Evolutionary conservation across 495 filamentous ascomycete species (phyloP).

Genomic region (Aspergillus campestris): DNA sequence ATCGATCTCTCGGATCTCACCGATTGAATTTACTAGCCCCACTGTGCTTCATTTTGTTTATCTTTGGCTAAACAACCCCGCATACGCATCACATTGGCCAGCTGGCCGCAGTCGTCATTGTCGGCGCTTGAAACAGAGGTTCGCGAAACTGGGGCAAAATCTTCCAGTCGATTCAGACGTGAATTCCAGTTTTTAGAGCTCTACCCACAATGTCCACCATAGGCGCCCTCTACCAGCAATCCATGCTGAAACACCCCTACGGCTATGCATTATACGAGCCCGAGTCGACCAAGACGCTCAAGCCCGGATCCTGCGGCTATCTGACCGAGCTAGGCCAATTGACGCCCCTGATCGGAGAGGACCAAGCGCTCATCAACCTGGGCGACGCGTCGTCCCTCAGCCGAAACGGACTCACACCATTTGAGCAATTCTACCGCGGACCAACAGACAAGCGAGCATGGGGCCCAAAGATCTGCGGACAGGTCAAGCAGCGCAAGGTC

Average conservation of each 20-base stretch:
- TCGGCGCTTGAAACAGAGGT: too few species aligned
- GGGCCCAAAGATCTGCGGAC: conserved; percentile 1
- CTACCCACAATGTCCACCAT: neutral
- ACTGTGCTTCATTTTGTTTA: too few species aligned
- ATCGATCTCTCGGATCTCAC: too few species aligned
- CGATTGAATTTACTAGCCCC: too few species aligned
- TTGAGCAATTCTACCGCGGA: neutral
- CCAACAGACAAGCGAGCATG: neutral
- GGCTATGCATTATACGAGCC: conserved; percentile 3
- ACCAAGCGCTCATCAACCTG: neutral
- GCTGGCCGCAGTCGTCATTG: too few species aligned
- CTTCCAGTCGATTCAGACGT: too few species aligned
- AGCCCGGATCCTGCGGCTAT: conserved; percentile 4
- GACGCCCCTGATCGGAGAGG: neutral
- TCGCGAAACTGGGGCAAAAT: too few species aligned
- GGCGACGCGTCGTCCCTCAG: neutral
- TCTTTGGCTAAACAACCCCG: too few species aligned
- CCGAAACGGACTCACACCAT: neutral
- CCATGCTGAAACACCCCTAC: conserved; percentile 2
- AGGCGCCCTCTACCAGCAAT: conserved; percentile 1
- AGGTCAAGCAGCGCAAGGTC: neutral
- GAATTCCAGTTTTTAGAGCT: neutral
- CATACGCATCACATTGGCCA: too few species aligned
- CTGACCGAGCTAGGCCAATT: conserved; percentile 4
- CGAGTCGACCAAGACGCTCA: conserved; percentile 1